phyloP scores from a whole-genome alignment of 306 rosid genomes.

The Canavalia gladiata region DNA sequence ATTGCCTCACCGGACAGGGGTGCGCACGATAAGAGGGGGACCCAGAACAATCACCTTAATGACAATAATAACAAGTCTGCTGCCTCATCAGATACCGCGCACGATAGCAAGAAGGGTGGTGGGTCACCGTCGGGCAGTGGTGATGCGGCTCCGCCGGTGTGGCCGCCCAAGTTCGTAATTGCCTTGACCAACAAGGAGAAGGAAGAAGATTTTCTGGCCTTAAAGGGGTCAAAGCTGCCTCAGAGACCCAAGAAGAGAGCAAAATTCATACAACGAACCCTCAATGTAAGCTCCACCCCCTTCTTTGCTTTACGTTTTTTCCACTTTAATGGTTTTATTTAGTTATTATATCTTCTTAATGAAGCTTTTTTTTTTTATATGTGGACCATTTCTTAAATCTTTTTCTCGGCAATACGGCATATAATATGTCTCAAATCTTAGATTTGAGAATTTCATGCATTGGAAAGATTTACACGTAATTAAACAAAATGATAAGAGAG shows the following conservation, averaged over 20 bases:
- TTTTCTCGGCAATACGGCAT: neutral
- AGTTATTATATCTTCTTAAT: neutral
- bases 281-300: slow-evolving; percentile 77
- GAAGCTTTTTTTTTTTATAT: slow-evolving; percentile 1
- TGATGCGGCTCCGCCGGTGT: slow-evolving; percentile 69
- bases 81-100: slow-evolving; percentile 84
- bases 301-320: slow-evolving; percentile 12
- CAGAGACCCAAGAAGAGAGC: slow-evolving; percentile 94
- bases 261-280: slow-evolving; percentile 84
- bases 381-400: neutral
- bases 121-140: slow-evolving; percentile 92
- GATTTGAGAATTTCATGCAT: slow-evolving; percentile 22
- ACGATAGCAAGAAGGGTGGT: slow-evolving; percentile 87
- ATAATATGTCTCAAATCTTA: neutral
- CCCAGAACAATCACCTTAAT: slow-evolving; percentile 49
- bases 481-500: neutral
- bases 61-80: slow-evolving; percentile 66
- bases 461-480: neutral
- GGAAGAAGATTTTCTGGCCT: slow-evolving; percentile 92
- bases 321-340: neutral
- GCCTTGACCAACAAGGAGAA: slow-evolving; percentile 93
- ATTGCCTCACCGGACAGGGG: slow-evolving; percentile 86
- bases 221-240: slow-evolving; percentile 91
- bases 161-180: slow-evolving; percentile 95
- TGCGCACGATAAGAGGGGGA: slow-evolving; percentile 86